Evolutionary conservation across 441 rosid genomes (phyloP).

Genomic region (Corymbia citriodora): DNA sequence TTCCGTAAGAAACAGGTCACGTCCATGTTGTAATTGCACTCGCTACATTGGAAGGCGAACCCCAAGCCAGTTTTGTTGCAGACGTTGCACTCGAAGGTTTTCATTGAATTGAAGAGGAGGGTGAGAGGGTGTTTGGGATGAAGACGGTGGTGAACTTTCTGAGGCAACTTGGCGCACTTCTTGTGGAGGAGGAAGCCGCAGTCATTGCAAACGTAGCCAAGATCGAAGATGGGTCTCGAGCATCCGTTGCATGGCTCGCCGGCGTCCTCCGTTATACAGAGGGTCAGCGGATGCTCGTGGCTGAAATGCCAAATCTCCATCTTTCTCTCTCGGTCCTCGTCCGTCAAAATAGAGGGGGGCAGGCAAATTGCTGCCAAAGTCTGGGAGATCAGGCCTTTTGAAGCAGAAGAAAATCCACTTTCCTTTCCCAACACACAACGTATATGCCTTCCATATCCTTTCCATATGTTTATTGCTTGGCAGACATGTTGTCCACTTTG

Average conservation of each 20-base stretch:
- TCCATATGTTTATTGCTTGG: background rate
- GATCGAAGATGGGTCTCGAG: background rate
- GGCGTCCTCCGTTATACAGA: background rate
- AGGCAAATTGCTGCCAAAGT: background rate
- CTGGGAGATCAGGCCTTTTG: background rate
- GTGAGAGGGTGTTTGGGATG: slow-evolving; percentile 1
- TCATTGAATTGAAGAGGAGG: background rate
- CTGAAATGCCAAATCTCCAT: background rate
- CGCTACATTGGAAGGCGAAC: background rate
- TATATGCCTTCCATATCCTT: background rate
- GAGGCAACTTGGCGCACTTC: background rate
- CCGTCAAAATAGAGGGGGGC: background rate
- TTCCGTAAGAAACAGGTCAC: background rate
- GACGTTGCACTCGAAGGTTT: background rate
- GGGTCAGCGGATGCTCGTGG: background rate
- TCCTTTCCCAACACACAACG: background rate
- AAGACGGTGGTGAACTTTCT: background rate
- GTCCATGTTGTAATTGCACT: background rate
- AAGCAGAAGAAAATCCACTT: background rate
- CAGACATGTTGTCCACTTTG: background rate
- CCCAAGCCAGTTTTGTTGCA: background rate
- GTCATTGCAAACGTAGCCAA: background rate
- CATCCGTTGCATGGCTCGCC: background rate
- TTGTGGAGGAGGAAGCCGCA: slow-evolving; percentile 5
- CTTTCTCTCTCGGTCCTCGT: background rate